Evolutionary conservation across 2,329 filamentous ascomycete genomes (phyloP), one percentile per base, ranked within the genome.

Genomic region (Aspergillus pseudoterreus): DNA sequence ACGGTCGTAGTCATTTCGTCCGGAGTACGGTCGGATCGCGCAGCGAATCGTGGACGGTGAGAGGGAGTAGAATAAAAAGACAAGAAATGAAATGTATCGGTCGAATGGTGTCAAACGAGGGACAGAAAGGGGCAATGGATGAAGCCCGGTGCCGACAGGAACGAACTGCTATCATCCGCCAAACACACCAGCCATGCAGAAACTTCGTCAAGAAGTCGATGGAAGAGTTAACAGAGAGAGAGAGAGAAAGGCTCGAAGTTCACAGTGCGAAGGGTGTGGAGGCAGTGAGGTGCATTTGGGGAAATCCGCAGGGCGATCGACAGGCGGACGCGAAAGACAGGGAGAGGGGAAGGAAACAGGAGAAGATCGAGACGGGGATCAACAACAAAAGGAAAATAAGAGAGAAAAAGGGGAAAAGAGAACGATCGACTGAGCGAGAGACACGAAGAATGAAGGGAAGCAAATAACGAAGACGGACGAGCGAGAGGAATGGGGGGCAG

Each of bases 1-100:
- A 72, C 65, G 51, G 72, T 69, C 64, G 71, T 76, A 12, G 39
- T 17, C 66, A 71, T 75, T 55, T 68, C 70, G 68, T 69, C 52
- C 43, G 49, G 49, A 51, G 46, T 42, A 12, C 11, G n/a, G 22
- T 19, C 27, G 12, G 45, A 27, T 47, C 45, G 44, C 44, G 32
- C 44, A 46, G 44, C 44, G 44, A 46, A 46, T 45, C 5, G 15
- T 14, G 12, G n/a, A 11, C 5, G 27, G 15, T 24, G 42, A 38
- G 22, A 38, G 38, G 22, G 19, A 12, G 27, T 27, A 30, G 10
- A 15, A 47, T 19, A 19, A 3, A 45, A 14, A 30, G 15, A 43
- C 21, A 44, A 22, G 38, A 17, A 43, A 38, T 38, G 47, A 45
- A 52, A 57, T 56, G 43, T 49, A 50, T 48, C 54, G 49, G 50